Evolutionary conservation across 768 basidiomycete genomes (phyloP).

Genomic region (Leucosporidium scottii): DNA sequence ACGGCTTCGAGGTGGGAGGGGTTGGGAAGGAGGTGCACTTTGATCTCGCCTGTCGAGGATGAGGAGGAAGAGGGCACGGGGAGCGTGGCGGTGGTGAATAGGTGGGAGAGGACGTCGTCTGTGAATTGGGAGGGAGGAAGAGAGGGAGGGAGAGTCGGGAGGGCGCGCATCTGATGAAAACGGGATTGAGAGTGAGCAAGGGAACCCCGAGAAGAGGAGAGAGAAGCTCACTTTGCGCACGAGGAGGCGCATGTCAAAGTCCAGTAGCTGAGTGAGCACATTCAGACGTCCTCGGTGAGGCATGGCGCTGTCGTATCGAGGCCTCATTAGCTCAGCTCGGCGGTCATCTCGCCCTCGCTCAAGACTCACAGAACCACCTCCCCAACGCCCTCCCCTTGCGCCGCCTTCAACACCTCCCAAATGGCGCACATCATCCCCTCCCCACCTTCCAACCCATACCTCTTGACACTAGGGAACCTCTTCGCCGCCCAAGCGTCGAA

Average conservation of each 20-base stretch:
- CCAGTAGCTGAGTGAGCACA: conserved; percentile 68
- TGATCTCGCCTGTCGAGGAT: conserved; percentile 47
- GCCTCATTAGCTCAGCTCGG: conserved; percentile 43
- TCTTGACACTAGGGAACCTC: conserved; percentile 68
- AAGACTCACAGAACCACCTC: conserved; percentile 21
- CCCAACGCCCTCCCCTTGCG: conserved; percentile 51
- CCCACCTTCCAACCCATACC: conserved; percentile 65
- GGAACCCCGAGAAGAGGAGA: conserved; percentile 45
- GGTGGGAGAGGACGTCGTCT: conserved; percentile 83
- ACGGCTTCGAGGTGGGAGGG: conserved; percentile 53
- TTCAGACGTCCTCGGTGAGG: conserved; percentile 75
- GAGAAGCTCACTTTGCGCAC: conserved; percentile 58
- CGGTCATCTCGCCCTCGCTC: too few relatives aligned
- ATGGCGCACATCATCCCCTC: conserved; percentile 90
- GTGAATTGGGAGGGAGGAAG: conserved; percentile 39
- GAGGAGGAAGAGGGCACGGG: conserved; percentile 55
- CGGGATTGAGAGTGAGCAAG: neutral
- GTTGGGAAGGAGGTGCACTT: conserved; percentile 62
- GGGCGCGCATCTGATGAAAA: conserved; percentile 52
- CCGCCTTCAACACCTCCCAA: conserved; percentile 63
- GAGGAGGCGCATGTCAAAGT: conserved; percentile 59
- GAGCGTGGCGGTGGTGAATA: conserved; percentile 71
- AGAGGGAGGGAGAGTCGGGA: conserved; percentile 22
- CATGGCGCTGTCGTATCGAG: conserved; percentile 41
- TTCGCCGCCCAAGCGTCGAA: conserved; percentile 77